phyloP scores from a whole-genome alignment of 176 grass and related monocot species.

The Cenchrus fungigraminus region DNA sequence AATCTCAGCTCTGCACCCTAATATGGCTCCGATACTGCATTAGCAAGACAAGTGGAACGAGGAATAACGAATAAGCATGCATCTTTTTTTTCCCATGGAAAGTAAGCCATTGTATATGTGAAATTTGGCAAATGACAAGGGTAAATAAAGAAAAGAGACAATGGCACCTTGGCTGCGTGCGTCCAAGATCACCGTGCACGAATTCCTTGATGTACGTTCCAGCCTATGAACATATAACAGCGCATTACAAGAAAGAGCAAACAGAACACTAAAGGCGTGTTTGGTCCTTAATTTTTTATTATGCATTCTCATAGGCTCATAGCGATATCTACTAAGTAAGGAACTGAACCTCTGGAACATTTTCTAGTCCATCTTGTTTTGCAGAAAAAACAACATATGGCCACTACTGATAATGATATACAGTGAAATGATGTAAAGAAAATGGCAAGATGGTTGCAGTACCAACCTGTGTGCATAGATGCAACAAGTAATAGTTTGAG shows the following conservation, averaged over 20 bases:
- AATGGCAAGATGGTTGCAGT: background rate
- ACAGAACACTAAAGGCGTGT: background rate
- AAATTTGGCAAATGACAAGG: background rate
- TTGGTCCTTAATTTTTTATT: background rate
- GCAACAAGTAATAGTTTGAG: conserved; percentile 82
- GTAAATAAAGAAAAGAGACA: conserved; percentile 7
- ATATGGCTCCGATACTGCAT: conserved; percentile 73
- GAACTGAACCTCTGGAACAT: background rate
- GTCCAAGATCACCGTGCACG: conserved; percentile 93
- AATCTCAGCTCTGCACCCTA: conserved; percentile 85
- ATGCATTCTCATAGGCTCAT: background rate
- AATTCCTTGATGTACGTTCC: conserved; percentile 99
- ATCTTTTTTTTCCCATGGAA: background rate
- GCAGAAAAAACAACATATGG: conserved; percentile 28
- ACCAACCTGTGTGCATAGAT: conserved; percentile 87
- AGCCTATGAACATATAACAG: conserved; percentile 56
- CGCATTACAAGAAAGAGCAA: conserved; percentile 16
- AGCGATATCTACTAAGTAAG: background rate
- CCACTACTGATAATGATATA: background rate
- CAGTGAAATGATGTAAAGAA: background rate
- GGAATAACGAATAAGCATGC: too few species aligned
- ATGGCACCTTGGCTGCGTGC: conserved; percentile 82
- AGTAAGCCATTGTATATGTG: background rate
- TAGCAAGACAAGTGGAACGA: conserved; percentile 21
- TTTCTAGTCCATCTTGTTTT: background rate